A percentile compares a stretch with the other conserved stretches of the same genome.
phyloP scores from a whole-genome alignment of 345 rosid species.

The Eucalyptus polybractea region DNA sequence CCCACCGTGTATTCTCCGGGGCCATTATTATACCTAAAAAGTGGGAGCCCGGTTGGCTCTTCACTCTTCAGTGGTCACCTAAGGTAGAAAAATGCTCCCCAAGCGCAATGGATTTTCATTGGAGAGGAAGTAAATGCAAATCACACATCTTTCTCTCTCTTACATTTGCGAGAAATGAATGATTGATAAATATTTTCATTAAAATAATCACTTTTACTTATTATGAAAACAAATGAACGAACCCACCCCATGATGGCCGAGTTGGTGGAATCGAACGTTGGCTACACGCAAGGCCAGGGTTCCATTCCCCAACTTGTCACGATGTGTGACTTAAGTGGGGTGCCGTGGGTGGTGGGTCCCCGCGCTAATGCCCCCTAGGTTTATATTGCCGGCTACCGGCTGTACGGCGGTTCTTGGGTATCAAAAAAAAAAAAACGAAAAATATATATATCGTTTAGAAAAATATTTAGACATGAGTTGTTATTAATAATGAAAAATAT shows the following conservation, averaged over 20 bases:
- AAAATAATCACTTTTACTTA: background rate
- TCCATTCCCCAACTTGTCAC: no score
- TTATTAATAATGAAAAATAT: background rate
- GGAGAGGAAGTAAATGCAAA: background rate
- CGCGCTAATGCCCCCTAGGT: fast-evolving
- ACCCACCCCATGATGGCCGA: no score
- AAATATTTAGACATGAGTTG: background rate
- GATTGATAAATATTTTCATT: background rate
- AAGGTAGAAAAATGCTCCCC: background rate
- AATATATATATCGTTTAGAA: fast-evolving
- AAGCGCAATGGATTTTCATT: background rate
- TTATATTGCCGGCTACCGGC: fast-evolving
- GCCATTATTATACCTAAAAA: background rate
- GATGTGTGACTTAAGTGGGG: no score
- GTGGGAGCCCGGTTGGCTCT: background rate
- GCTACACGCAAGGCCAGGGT: no score
- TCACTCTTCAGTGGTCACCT: background rate
- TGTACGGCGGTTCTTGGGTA: fast-evolving
- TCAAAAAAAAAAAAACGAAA: background rate
- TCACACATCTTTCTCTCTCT: no score
- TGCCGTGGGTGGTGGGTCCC: no score
- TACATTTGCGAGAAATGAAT: background rate
- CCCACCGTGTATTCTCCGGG: background rate
- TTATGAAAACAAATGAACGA: background rate
- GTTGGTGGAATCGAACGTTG: no score